Conservation (phyloP, 345 rosid species). For the Mercurialis annua region DNA sequence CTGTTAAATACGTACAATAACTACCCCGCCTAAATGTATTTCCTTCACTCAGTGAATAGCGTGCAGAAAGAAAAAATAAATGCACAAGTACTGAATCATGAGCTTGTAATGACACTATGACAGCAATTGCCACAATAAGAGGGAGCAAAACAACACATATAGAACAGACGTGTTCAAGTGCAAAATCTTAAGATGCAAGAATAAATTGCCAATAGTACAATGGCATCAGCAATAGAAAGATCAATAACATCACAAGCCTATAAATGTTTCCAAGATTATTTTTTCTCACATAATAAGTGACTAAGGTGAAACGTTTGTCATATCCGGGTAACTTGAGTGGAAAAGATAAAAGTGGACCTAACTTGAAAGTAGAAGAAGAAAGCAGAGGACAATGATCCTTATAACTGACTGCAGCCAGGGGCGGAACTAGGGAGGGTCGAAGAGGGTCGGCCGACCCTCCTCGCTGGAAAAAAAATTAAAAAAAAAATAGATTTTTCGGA, state of each 20-base stretch:
- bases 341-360: not conserved
- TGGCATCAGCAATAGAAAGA: no score
- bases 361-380: not conserved
- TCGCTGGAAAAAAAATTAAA: no score
- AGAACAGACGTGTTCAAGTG: not conserved
- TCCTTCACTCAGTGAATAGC: not conserved
- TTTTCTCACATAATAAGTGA: no score
- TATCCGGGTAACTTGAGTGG: not conserved
- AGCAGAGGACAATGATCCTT: not conserved
- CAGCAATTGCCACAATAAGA: not conserved
- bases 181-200: not conserved
- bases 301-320: no score
- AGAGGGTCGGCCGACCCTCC: no score
- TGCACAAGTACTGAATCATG: not conserved
- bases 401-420: no score
- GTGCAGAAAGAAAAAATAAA: not conserved
- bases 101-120: not conserved
- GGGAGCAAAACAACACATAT: not conserved
- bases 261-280: no score
- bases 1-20: not conserved
- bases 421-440: no score
- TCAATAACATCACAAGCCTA: no score
- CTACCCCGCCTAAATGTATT: not conserved
- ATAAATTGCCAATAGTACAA: no score
- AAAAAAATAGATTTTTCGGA: no score